Evolutionary conservation across 2,329 filamentous ascomycete species (phyloP).

Genomic region (Tricladium varicosporioides): DNA sequence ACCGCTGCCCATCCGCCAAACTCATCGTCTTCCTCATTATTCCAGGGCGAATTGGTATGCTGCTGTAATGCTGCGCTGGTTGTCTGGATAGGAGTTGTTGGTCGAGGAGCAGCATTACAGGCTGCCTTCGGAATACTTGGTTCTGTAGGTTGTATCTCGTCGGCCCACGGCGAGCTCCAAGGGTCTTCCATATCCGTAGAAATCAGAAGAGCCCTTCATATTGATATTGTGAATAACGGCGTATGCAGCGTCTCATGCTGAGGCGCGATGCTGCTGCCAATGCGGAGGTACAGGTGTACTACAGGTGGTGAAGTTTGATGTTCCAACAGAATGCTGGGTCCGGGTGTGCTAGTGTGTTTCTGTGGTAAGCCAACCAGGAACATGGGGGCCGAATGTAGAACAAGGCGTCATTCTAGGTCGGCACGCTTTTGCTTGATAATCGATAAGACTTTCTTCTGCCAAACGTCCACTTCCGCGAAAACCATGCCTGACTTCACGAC

Average conservation of each 20-base stretch:
- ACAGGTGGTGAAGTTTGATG: too few species aligned
- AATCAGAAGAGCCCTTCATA: slow-evolving; percentile 28
- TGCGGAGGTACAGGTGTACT: slow-evolving; percentile 2
- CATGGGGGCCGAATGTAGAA: neutral
- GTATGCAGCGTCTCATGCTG: slow-evolving; percentile 3
- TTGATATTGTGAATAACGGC: slow-evolving; percentile 22
- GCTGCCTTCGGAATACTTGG: slow-evolving; percentile 14
- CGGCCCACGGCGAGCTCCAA: slow-evolving; percentile 40
- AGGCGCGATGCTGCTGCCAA: slow-evolving; percentile 11
- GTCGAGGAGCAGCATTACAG: slow-evolving; percentile 3
- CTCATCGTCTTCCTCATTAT: slow-evolving; percentile 23
- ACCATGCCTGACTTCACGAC: slow-evolving; percentile 16
- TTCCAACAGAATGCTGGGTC: slow-evolving; percentile 2
- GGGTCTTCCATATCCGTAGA: slow-evolving; percentile 37
- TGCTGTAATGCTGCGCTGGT: slow-evolving; percentile 20
- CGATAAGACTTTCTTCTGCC: slow-evolving; percentile 26
- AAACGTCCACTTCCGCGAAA: neutral
- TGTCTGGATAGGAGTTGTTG: slow-evolving; percentile 19
- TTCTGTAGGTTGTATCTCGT: slow-evolving; percentile 26
- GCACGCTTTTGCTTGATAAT: slow-evolving; percentile 26
- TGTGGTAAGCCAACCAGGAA: neutral
- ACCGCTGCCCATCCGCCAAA: slow-evolving; percentile 30
- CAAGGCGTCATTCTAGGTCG: neutral
- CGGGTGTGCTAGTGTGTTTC: neutral
- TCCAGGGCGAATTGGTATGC: slow-evolving; percentile 28